Percentiles rank a stretch among this genome's conserved stretches.
phyloP scores from a whole-genome alignment of 2,329 filamentous ascomycete genomes.

The Scedosporium boydii region DNA sequence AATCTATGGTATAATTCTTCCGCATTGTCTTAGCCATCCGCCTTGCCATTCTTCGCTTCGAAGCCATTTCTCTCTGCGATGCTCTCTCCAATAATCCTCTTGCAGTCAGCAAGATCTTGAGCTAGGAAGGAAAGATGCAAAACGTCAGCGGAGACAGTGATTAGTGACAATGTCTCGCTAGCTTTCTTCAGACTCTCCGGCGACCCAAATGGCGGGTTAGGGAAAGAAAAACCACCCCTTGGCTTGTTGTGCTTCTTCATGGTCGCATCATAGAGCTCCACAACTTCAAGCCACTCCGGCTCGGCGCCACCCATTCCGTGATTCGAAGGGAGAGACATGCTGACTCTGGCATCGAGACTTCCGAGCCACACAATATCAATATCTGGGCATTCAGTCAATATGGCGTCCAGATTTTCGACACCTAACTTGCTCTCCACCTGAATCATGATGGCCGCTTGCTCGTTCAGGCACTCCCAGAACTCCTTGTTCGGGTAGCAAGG shows the following conservation, averaged over 20 bases:
- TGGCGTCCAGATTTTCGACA: conserved; percentile 37
- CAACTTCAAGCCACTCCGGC: conserved; percentile 29
- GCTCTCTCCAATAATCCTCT: conserved; percentile 8
- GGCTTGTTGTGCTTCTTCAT: conserved; percentile 38
- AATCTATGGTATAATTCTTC: too few relatives aligned
- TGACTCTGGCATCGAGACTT: conserved; percentile 30
- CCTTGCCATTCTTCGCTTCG: too few relatives aligned
- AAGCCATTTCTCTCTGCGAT: not conserved
- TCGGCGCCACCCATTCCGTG: conserved; percentile 23
- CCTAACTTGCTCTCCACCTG: conserved; percentile 30
- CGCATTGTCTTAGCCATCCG: too few relatives aligned
- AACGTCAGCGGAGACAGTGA: conserved; percentile 15
- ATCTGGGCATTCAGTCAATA: conserved; percentile 33
- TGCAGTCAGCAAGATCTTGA: conserved; percentile 11
- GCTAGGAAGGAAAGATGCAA: conserved; percentile 14
- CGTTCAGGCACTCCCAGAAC: conserved; percentile 29
- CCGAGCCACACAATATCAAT: conserved; percentile 39
- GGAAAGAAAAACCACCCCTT: conserved; percentile 22
- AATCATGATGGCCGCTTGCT: conserved; percentile 37
- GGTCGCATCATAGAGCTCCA: conserved; percentile 25
- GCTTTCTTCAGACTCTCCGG: conserved; percentile 16
- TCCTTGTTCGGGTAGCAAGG: conserved; percentile 20
- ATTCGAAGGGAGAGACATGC: conserved; percentile 30
- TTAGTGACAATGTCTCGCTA: conserved; percentile 16
- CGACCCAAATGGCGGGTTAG: conserved; percentile 14